phyloP scores from a whole-genome alignment of 768 basidiomycete genomes.

The Multifurca ochricompacta region DNA sequence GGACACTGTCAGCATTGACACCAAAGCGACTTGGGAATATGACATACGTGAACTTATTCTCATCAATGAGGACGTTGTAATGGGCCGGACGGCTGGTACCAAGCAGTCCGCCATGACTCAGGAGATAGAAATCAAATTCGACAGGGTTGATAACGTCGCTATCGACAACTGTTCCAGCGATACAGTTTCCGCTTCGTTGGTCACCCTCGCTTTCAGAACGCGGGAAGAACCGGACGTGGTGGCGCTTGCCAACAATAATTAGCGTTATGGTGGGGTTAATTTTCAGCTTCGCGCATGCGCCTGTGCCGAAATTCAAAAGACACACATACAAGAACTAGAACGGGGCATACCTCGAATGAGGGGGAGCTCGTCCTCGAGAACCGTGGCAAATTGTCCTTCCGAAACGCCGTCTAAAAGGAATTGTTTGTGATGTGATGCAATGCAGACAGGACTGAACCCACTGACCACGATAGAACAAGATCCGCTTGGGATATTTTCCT shows the following conservation, averaged over 20 bases:
- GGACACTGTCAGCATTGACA: conserved; percentile 8
- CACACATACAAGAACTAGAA: not conserved
- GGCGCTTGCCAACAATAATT: conserved; percentile 73
- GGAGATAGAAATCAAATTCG: conserved; percentile 73
- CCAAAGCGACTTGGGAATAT: not conserved
- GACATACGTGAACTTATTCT: conserved; percentile 55
- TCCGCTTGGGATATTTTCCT: conserved; percentile 61
- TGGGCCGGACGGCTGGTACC: conserved; percentile 69
- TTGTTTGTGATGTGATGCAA: not conserved
- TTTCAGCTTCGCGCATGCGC: conserved; percentile 49
- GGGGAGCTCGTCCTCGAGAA: conserved; percentile 51
- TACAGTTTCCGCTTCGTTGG: conserved; percentile 62
- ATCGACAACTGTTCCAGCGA: conserved; percentile 74
- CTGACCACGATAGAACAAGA: conserved; percentile 70
- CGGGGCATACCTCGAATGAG: conserved; percentile 43
- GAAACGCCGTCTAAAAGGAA: conserved; percentile 40
- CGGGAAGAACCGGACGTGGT: conserved; percentile 62
- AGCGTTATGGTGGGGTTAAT: conserved; percentile 66
- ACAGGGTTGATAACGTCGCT: conserved; percentile 58
- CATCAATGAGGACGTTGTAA: conserved; percentile 44
- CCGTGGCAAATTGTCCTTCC: conserved; percentile 44
- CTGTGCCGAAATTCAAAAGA: conserved; percentile 32
- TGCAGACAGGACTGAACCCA: not conserved
- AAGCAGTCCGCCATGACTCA: conserved; percentile 67
- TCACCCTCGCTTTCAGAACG: conserved; percentile 40